Evolutionary conservation across 139 green algal species (phyloP).

Genomic region (Astrephomene gubernaculifera): DNA sequence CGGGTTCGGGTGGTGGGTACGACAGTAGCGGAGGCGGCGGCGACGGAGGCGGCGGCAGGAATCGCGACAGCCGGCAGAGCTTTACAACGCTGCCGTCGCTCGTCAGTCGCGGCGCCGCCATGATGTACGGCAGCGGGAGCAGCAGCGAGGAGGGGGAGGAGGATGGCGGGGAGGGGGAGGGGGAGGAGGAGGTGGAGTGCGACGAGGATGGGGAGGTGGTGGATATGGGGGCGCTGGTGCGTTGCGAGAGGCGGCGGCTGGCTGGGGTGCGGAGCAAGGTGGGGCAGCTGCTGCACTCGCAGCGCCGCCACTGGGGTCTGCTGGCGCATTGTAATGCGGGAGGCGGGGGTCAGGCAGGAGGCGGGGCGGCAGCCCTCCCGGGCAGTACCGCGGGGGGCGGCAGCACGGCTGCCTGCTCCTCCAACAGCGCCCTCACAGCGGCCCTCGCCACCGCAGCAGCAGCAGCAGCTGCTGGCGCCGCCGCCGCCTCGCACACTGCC

Average conservation of each 20-base stretch:
- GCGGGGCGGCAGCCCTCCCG: too few species aligned
- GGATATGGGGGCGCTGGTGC: conserved; percentile 1
- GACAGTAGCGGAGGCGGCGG: background rate
- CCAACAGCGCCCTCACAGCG: too few species aligned
- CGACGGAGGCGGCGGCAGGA: background rate
- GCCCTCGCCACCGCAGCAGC: too few species aligned
- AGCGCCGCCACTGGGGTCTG: conserved; percentile 16
- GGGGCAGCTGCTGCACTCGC: background rate
- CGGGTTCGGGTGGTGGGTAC: background rate
- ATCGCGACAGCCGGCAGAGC: background rate
- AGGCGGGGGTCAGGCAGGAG: too few species aligned
- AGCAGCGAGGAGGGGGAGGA: background rate
- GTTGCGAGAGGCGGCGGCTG: background rate
- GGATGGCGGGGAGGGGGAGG: background rate
- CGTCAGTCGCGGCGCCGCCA: background rate
- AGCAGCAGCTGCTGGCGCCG: too few species aligned
- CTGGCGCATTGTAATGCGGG: background rate
- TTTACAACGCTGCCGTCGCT: background rate
- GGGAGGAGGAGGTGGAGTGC: background rate
- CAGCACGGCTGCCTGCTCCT: too few species aligned
- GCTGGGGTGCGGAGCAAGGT: conserved; percentile 24
- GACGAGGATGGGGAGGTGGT: background rate
- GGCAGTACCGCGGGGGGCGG: too few species aligned
- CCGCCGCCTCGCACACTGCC: too few species aligned
- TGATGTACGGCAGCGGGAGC: background rate